Percentiles rank a stretch among this genome's conserved stretches.
These are phyloP conservation scores for Lactarius hatsudake DNA, from an alignment of 768 basidiomycete species.

Conservation along the genomic window DNA sequence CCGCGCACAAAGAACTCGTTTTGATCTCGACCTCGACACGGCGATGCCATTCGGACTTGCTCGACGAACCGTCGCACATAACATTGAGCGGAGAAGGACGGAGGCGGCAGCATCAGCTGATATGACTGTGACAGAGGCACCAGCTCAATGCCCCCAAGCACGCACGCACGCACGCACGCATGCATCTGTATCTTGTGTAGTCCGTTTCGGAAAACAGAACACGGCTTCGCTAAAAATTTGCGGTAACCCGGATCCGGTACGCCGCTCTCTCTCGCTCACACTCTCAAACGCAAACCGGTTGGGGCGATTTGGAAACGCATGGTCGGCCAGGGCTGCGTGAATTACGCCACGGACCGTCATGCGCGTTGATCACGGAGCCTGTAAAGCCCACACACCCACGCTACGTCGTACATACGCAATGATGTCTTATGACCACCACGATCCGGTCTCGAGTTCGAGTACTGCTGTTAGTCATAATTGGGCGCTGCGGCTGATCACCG, in stretches of 20 bases:
- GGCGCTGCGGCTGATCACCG: constrained; percentile 1
- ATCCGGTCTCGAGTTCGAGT: neutral
- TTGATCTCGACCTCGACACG: neutral
- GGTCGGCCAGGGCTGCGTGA: neutral
- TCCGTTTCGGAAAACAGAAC: neutral
- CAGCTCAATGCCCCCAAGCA: neutral
- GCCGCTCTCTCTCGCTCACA: neutral
- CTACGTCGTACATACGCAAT: neutral
- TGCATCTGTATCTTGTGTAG: neutral
- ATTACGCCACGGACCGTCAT: neutral
- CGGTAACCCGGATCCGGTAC: neutral
- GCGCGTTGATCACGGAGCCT: neutral
- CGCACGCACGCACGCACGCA: neutral
- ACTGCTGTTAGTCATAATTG: neutral
- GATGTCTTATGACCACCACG: neutral
- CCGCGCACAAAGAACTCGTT: neutral
- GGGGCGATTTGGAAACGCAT: neutral
- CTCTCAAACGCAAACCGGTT: neutral
- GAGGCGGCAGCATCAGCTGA: neutral
- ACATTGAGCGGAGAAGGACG: neutral
- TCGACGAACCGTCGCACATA: neutral
- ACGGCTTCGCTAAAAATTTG: neutral
- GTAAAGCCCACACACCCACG: neutral
- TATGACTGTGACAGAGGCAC: neutral
- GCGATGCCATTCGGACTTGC: neutral